Evolutionary conservation across 441 rosid genomes (phyloP).

Genomic region (Flueggea neowawraea): DNA sequence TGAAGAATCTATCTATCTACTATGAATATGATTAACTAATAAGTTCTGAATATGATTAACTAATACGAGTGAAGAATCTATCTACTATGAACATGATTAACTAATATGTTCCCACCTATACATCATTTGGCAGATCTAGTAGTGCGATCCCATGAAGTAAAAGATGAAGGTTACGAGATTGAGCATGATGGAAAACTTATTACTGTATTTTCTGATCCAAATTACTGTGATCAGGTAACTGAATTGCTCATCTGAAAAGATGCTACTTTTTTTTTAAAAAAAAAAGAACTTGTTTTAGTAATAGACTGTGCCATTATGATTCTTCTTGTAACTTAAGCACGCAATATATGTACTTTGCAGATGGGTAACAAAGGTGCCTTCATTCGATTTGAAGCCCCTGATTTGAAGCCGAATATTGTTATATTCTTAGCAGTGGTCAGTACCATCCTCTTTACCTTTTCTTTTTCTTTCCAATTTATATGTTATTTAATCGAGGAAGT

Average conservation of each 20-base stretch:
- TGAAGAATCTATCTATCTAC: too few species aligned
- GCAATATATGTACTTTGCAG: slow-evolving; percentile 33
- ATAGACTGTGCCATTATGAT: neutral
- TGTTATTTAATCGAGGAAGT: too few species aligned
- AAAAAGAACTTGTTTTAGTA: neutral
- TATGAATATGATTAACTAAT: too few species aligned
- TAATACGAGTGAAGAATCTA: too few species aligned
- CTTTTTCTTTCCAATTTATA: too few species aligned
- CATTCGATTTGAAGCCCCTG: slow-evolving; percentile 88
- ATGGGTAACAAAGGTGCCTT: slow-evolving; percentile 99
- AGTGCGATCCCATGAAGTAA: slow-evolving; percentile 96
- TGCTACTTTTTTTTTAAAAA: neutral
- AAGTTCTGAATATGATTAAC: too few species aligned
- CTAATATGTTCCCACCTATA: slow-evolving; percentile 11
- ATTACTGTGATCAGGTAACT: slow-evolving; percentile 96
- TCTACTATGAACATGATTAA: neutral
- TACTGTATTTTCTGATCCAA: slow-evolving; percentile 98
- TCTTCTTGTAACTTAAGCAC: slow-evolving; percentile 1
- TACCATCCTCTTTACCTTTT: slow-evolving; percentile 4
- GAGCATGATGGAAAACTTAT: slow-evolving; percentile 98
- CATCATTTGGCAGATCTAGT: slow-evolving; percentile 56
- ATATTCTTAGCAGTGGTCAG: slow-evolving; percentile 96
- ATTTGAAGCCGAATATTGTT: slow-evolving; percentile 85
- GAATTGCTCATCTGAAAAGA: neutral
- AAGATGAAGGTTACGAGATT: slow-evolving; percentile 97